Conservation (phyloP, 164 flowering plant genomes). For the Dillenia turbinata region DNA sequence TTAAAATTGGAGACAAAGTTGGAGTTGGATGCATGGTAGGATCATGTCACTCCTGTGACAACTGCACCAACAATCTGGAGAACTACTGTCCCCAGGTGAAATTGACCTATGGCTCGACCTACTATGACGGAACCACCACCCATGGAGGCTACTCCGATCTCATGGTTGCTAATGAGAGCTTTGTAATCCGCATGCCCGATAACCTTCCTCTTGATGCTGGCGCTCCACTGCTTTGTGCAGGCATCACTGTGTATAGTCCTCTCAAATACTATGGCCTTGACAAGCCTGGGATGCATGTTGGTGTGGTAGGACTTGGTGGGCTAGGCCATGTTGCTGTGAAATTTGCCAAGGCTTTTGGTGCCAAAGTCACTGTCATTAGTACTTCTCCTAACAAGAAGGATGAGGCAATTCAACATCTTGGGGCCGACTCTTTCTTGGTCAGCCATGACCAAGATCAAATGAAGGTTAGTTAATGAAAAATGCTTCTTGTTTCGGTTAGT, state of each 20-base stretch:
- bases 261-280: conserved; percentile 31
- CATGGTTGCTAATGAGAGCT: conserved; percentile 36
- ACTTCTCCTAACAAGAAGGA: conserved; percentile 34
- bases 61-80: conserved; percentile 33
- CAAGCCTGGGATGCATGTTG: conserved; percentile 34
- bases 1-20: conserved; percentile 49
- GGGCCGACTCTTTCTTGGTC: conserved; percentile 44
- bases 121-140: conserved; percentile 38
- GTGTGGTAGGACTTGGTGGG: conserved; percentile 53
- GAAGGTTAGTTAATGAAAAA: conserved; percentile 22
- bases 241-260: conserved; percentile 56
- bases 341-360: conserved; percentile 50
- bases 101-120: conserved; percentile 20
- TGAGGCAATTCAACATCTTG: conserved; percentile 39
- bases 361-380: conserved; percentile 46
- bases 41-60: conserved; percentile 35
- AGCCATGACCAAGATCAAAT: conserved; percentile 33
- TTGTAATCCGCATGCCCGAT: conserved; percentile 32
- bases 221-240: conserved; percentile 45
- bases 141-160: conserved; percentile 43
- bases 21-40: conserved; percentile 64
- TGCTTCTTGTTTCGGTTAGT: background rate
- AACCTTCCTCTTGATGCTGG: conserved; percentile 22
- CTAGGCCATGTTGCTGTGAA: conserved; percentile 55
- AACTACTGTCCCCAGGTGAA: conserved; percentile 43